Base-by-base conservation (phyloP, 2,329 filamentous ascomycete genomes). In the Exutisphaerella laricina region DNA sequence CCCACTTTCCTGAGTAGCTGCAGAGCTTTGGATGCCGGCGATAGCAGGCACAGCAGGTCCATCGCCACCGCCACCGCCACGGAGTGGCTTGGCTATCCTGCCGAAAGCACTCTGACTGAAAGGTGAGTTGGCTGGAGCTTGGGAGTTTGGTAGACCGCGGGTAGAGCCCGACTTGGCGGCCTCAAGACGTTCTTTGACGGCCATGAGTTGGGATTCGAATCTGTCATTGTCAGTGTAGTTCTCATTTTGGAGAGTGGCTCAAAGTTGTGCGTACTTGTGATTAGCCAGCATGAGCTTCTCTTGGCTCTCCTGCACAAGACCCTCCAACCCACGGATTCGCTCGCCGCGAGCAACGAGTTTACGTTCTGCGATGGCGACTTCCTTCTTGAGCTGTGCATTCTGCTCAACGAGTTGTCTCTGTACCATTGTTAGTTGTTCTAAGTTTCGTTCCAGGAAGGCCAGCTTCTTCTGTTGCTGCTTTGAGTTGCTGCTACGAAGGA, bases 401-500 rank as follows among this genome's bases (percentile, higher is more conserved):
- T 98, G 92, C 72, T 98, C 92, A 22, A 98, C 92, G 9, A 98
- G 81, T 70, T 98, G 92, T 42, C 92, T 82, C 69, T 98, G 92
- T 41, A 98, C 92, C 62, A 95, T 88, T 3, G 92, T 98, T 41
- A 98, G 77, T 68, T 98, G 92, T 70, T 98, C 92, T 29, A 98
- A 80, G 65, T 98, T 98, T 62, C 92, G 84, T 73, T 98, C 92
- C 38, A 98, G 72, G 77, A 98, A 98, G 12, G 92, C 94, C 86
- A 98, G 97, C 79, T 98, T 98, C 84, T 98, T 98, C 70, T 98
- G 92, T 72, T 98, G 92, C 17, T 92, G 90, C 46, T 92, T 85
- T 74, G 94, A 97, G 74, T 98, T 98, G 55, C 88, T 95, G 37
- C 88, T 92, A 43, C 90, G 84, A 45, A 98, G 78, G 48, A 98